Percentiles rank a stretch among this genome's conserved stretches.
phyloP scores from a whole-genome alignment of 345 rosid species.

The Syzygium aromaticum region DNA sequence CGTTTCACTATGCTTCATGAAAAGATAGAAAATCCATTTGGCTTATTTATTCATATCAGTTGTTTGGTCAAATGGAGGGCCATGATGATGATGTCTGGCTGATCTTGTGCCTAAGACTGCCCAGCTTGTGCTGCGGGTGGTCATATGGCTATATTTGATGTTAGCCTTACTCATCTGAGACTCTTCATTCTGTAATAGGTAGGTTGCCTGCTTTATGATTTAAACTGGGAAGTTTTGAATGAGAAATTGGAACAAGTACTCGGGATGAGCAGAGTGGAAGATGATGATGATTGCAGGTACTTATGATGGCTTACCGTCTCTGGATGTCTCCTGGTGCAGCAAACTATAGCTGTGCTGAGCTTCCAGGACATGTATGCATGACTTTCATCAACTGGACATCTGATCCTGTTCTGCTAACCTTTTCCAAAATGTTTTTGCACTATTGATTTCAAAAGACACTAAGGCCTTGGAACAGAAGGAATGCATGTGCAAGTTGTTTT shows the following conservation, averaged over 20 bases:
- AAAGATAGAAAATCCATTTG: neutral
- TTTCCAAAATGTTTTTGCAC: neutral
- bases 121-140: slow-evolving; percentile 52
- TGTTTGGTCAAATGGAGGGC: slow-evolving; percentile 9
- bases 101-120: slow-evolving; percentile 34
- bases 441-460: neutral
- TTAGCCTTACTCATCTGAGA: slow-evolving; percentile 74
- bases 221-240: neutral
- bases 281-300: slow-evolving; percentile 16
- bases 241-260: neutral
- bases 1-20: neutral
- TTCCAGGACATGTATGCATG: slow-evolving; percentile 13
- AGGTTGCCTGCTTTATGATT: neutral
- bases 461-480: neutral
- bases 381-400: slow-evolving; percentile 1
- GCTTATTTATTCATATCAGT: neutral
- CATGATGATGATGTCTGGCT: slow-evolving; percentile 40
- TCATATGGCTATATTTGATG: slow-evolving; percentile 35
- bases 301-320: slow-evolving; percentile 8
- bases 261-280: slow-evolving; percentile 11
- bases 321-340: slow-evolving; percentile 13
- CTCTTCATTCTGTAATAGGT: slow-evolving; percentile 1
- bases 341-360: slow-evolving; percentile 7
- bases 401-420: slow-evolving; percentile 7
- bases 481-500: neutral